Conservation (phyloP, 2,329 filamentous ascomycete genomes). For the Mycocentrospora acerina region DNA sequence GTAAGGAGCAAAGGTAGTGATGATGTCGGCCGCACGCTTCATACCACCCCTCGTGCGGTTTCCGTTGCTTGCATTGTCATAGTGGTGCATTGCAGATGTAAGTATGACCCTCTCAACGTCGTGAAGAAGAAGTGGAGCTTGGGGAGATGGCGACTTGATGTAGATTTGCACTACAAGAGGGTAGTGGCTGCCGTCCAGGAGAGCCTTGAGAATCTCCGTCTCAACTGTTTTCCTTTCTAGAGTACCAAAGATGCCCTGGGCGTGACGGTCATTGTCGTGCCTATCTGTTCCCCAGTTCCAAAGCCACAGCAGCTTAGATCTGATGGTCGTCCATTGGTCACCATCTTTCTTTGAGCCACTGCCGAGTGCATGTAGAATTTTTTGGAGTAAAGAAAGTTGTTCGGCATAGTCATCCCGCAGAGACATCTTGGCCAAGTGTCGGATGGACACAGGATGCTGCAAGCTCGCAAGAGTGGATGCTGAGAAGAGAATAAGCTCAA, state of each 20-base stretch:
- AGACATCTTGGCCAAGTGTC: constrained; percentile 58
- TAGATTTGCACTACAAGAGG: constrained; percentile 58
- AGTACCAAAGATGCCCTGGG: constrained; percentile 57
- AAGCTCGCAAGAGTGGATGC: constrained; percentile 47
- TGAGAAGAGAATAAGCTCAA: constrained; percentile 62
- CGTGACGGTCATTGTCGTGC: constrained; percentile 39
- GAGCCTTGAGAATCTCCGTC: constrained; percentile 67
- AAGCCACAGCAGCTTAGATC: constrained; percentile 71
- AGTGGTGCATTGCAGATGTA: constrained; percentile 66
- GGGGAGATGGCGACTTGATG: constrained; percentile 58
- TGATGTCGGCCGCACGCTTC: constrained; percentile 65
- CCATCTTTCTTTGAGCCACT: constrained; percentile 62
- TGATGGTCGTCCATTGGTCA: constrained; percentile 49
- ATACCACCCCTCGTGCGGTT: constrained; percentile 74
- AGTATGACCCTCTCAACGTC: constrained; percentile 63
- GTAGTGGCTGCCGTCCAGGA: constrained; percentile 66
- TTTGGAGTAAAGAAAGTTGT: constrained; percentile 61
- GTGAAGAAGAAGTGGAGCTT: constrained; percentile 52
- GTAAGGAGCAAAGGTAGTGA: constrained; percentile 64
- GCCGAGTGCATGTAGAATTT: constrained; percentile 58
- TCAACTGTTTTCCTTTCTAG: constrained; percentile 66
- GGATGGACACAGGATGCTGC: constrained; percentile 44
- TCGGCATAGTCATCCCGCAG: constrained; percentile 65
- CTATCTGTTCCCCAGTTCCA: constrained; percentile 66
- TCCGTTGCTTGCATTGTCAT: constrained; percentile 80